These are phyloP conservation scores for Dryadomyces sulphureus DNA, from an alignment of 2,329 filamentous ascomycete genomes.

Conservation along the genomic window DNA sequence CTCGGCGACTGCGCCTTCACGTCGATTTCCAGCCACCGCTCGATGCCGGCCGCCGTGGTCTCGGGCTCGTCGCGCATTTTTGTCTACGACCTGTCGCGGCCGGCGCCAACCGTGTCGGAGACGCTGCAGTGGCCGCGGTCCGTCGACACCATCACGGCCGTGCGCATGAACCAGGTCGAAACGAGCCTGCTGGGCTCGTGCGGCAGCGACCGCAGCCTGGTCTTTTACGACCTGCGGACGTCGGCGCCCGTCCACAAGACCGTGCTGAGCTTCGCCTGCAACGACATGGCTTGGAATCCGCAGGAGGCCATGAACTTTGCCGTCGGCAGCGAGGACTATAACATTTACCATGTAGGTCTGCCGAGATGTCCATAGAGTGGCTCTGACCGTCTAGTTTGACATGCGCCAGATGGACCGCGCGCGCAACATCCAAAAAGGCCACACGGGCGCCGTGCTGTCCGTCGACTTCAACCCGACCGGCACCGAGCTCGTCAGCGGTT, in stretches of 20 bases:
- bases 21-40: conserved; percentile 15
- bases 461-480: conserved; percentile 91
- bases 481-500: conserved; percentile 80
- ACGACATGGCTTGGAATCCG: conserved; percentile 82
- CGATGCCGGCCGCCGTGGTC: conserved; percentile 8
- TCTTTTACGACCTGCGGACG: conserved; percentile 86
- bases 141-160: conserved; percentile 68
- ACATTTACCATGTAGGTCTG: conserved; percentile 48
- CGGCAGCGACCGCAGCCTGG: conserved; percentile 70
- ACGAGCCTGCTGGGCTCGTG: conserved; percentile 79
- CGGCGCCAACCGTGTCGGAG: conserved; percentile 8
- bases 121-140: conserved; percentile 28
- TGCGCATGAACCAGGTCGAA: conserved; percentile 88
- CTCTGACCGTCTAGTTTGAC: conserved; percentile 44
- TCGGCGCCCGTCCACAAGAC: conserved; percentile 69
- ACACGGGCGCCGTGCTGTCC: conserved; percentile 69
- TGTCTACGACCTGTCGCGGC: conserved; percentile 9
- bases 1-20: conserved; percentile 74
- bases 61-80: conserved; percentile 10
- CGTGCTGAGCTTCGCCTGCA: conserved; percentile 67
- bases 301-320: conserved; percentile 62
- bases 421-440: conserved; percentile 14
- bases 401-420: conserved; percentile 40
- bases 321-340: conserved; percentile 87
- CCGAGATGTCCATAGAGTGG: neutral